Base-by-base conservation (phyloP, 768 basidiomycete species). In the Sarcodon aspratus region DNA sequence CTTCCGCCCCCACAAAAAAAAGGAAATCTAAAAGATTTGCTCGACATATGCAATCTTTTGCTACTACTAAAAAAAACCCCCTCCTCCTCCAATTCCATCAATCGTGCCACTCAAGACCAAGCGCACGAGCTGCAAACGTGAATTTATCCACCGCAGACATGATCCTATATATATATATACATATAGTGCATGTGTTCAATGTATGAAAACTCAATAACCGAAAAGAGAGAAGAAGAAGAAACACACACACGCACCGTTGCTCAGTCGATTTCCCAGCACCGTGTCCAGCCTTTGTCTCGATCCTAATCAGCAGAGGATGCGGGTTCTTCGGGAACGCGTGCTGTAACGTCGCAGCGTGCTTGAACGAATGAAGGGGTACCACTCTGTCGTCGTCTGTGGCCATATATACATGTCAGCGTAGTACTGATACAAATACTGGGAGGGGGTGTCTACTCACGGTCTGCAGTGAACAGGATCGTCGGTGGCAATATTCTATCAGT, bases 361-460 rank as follows among this genome's bases (percentile, higher is more conserved):
- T 92, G 75, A 85, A 89, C 8, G 86, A 85, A 63, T 90, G 89
- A 60, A 87, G 67, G 1, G 86, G 85, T 5, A 90, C 86, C n/a
- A 91, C 88, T 33, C 88, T 81, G 57, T 88, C 85, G 55, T 90
- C 88, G 53, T 87, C 85, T 87, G 56, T 13, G 15, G 21, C 42
- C n/a, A 18, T 15, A 47, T 18, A 11, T n/a, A 7, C 11, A 18
- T 13, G 13, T 13, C 13, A 18, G 37, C 13, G 13, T 13, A 38
- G 37, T 38, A 13, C 18, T 53, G 48, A 49, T 52, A 49, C 10
- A 15, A 12, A 21, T 13, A 36, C 17, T 18, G 35, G 12, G n/a
- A 42, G 33, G 21, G 21, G 21, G 10, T 21, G 40, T 18, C 27
- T 11, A 72, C 84, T 54, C 61, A 89, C 84, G 85, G 61, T 86